phyloP scores from a whole-genome alignment of 495 filamentous ascomycete genomes.

The Penicillium maclennaniae region DNA sequence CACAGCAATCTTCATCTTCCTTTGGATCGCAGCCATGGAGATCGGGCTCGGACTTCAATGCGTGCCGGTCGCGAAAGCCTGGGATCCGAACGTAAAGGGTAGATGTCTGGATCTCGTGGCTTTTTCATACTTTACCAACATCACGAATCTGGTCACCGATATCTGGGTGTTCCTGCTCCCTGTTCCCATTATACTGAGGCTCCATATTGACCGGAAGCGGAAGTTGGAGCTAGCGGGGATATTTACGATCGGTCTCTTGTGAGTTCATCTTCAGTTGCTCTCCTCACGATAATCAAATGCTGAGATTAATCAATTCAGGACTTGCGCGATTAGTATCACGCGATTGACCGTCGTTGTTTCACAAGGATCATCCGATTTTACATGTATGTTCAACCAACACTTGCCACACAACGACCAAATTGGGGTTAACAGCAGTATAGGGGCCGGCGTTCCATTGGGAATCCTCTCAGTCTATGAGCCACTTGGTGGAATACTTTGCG shows the following conservation, averaged over 20 bases:
- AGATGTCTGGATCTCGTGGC: slow-evolving; percentile 28
- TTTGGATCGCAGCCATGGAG: too few species aligned
- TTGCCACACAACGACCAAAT: too few species aligned
- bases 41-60: too few species aligned
- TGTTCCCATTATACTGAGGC: slow-evolving; percentile 27
- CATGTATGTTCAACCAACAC: slow-evolving; percentile 22
- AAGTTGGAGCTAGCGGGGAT: slow-evolving; percentile 38
- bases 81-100: too few species aligned
- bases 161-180: slow-evolving; percentile 39
- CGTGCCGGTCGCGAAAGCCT: too few species aligned
- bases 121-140: slow-evolving; percentile 34
- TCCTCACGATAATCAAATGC: too few species aligned
- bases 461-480: slow-evolving; percentile 42
- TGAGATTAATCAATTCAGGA: too few species aligned
- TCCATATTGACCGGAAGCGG: slow-evolving; percentile 26
- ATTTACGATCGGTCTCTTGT: slow-evolving; percentile 35
- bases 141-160: slow-evolving; percentile 33
- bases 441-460: slow-evolving; percentile 31
- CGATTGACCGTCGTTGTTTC: slow-evolving; percentile 2
- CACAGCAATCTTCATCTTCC: too few species aligned
- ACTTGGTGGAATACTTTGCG: slow-evolving; percentile 42
- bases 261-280: too few species aligned
- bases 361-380: slow-evolving; percentile 38
- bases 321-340: too few species aligned
- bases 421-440: too few species aligned